phyloP scores from a whole-genome alignment of 371 early-diverging fungal genomes.

The Funneliformis caledonium region DNA sequence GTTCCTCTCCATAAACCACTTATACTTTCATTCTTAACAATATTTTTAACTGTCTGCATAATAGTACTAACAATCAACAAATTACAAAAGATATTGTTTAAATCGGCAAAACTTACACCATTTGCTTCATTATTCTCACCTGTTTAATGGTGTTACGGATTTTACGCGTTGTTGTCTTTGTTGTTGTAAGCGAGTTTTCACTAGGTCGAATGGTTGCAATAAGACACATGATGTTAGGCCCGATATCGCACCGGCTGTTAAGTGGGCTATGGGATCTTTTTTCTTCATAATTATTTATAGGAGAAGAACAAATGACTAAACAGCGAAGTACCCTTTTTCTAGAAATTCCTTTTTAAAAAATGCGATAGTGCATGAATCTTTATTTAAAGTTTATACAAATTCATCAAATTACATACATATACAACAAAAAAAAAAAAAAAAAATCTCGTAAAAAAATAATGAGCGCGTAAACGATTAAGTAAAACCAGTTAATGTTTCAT shows the following conservation, averaged over 20 bases:
- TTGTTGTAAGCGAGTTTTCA: conserved; percentile 87
- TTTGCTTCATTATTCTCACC: conserved; percentile 1
- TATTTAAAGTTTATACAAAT: too few relatives aligned
- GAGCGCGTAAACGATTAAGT: too few relatives aligned
- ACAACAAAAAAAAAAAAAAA: too few relatives aligned
- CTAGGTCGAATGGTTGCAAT: conserved; percentile 92
- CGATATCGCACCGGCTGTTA: conserved; percentile 69
- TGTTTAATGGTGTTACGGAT: conserved; percentile 16
- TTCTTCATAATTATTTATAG: not conserved
- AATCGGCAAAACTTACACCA: not conserved
- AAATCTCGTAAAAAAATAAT: too few relatives aligned
- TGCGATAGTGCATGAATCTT: too few relatives aligned
- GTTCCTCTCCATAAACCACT: conserved; percentile 93
- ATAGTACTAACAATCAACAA: conserved; percentile 53
- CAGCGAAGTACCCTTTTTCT: too few relatives aligned
- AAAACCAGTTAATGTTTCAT: too few relatives aligned
- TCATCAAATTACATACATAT: too few relatives aligned
- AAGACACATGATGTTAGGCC: conserved; percentile 81
- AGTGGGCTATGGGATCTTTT: not conserved
- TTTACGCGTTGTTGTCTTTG: conserved; percentile 54
- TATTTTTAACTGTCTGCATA: conserved; percentile 58
- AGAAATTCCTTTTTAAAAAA: too few relatives aligned
- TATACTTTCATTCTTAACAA: conserved; percentile 67
- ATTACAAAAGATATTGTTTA: not conserved
- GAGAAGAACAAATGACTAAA: too few relatives aligned